Evolutionary conservation across 768 basidiomycete species (phyloP), one percentile per base, ranked within the genome.

Genomic region (Aureoboletus auriporus): DNA sequence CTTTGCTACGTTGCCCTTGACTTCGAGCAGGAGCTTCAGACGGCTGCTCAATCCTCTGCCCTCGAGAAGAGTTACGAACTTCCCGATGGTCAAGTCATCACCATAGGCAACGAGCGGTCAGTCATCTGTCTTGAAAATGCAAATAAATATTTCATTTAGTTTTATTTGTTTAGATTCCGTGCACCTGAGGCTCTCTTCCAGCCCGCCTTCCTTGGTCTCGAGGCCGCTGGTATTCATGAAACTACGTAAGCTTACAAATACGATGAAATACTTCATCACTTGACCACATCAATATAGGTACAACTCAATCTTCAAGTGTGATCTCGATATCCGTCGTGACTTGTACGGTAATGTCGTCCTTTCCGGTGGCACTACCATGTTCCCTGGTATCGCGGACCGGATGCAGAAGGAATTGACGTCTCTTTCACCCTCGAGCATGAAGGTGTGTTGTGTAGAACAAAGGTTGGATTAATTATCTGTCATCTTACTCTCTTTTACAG

Each of bases 51-150:
- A 64, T 89, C 86, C 20, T 92, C 89, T 40, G 82, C 88, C 37
- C 76, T 93, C 42, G 93, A 94, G 76, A 95, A 93, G 80, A 86
- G 80, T 62, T 95, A 94, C 65, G 93, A 95, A 68, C 78, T 94
- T 74, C 90, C 92, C 54, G 74, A 89, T 63, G 93, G 93, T 49
- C 93, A 95, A 68, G 90, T 95, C 54, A 94, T 96, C 71, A 93
- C 90, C 51, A 81, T 84, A 51, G 83, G 83, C 39, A 82, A 80
- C 62, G 84, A 84, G 64, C 75, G 83, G 72, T 74, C 27, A 39
- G 72, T 54, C 27, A 30, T 14, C 35, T 30, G 5, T 20, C 12
- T 39, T 16, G 16, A 16, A 27, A 41, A 28, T 1, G 7, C 14
- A 5, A 20, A 30, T 27, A 27, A 31, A 23, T n/a, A n/a, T 4